Evolutionary conservation across 1,139 yeast species (phyloP), one percentile per base, ranked within the genome.

Genomic region (Yamadazyma oceani): DNA sequence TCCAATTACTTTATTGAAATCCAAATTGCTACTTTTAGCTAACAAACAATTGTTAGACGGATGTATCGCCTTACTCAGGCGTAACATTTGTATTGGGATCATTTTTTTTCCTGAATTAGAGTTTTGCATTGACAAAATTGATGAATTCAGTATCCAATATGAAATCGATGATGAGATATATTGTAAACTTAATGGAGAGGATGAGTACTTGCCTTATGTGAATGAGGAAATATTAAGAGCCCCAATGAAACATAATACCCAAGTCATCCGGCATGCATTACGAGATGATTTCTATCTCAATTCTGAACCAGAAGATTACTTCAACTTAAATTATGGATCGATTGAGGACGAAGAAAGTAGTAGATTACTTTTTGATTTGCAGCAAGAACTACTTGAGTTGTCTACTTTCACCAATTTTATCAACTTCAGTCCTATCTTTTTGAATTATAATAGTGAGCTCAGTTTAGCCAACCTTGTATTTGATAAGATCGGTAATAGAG

Each of bases 31-130:
- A 2, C 43, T 59, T 6, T 55, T 75, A 12, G 79, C 74, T 25
- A 53, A 55, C 12, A 62, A 62, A 16, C 66, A 71, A 2, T 64
- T 76, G 36, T 55, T 75, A 17, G 85, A 79, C 52, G 83, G 82
- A 0, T 76, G 81, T 47, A 54, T 79, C 17, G 79, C 83, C 1
- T 57, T 79, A n/a, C 46, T 69, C 14, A 60, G 56, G 34, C 48
- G 62, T 25, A 46, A 51, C 12, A 51, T 60, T 0, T 64, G 80
- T 35, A 67, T 75, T 11, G 84, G 83, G 0, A 49, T 77, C 7
- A 49, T 79, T 8, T 72, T 76, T 36, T 77, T 73, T 30, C 71
- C 82, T 0, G 80, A 75, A 40, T 60, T 79, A 41, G 82, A 78
- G 44, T 66, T 68, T 43, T 72, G 75, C 17, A 53, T 79, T 17